Conservation (phyloP, 306 rosid genomes). For the Dalbergia cultrata region DNA sequence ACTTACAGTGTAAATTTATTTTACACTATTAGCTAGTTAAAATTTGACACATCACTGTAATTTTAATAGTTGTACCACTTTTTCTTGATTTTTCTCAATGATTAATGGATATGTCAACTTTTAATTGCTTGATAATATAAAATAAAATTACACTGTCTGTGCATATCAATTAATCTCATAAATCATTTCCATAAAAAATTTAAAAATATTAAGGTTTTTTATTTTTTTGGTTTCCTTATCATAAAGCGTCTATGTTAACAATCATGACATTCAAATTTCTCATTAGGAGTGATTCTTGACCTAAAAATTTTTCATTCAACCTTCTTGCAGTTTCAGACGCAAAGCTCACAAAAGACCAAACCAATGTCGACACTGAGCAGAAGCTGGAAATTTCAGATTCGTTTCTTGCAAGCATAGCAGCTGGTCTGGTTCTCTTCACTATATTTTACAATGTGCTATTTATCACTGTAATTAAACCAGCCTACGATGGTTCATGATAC, state of each 20-base stretch:
- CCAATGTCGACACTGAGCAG: conserved; percentile 27
- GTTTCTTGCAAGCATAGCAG: conserved; percentile 58
- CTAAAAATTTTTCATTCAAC: not conserved
- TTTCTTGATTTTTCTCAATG: too few species aligned
- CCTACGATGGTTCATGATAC: conserved; percentile 62
- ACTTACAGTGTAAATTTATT: too few species aligned
- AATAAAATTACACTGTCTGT: too few species aligned
- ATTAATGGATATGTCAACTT: too few species aligned
- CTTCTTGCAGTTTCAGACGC: conserved; percentile 63
- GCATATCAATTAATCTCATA: too few species aligned
- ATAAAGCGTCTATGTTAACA: not conserved
- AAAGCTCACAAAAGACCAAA: conserved; percentile 47
- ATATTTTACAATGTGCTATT: conserved; percentile 78
- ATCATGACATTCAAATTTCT: not conserved
- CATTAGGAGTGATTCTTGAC: not conserved
- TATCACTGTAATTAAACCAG: conserved; percentile 71
- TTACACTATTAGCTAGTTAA: too few species aligned
- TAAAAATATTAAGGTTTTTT: too few species aligned
- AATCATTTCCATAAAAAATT: too few species aligned
- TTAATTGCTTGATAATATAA: too few species aligned
- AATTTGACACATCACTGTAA: too few species aligned
- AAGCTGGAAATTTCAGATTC: conserved; percentile 63
- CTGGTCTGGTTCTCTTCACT: conserved; percentile 65
- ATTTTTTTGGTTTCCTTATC: too few species aligned
- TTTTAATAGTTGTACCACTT: too few species aligned